Percentiles rank a stretch among this genome's conserved stretches.
These are phyloP conservation scores for Phylloporus sp. DNA, from an alignment of 768 basidiomycete genomes.

Conservation along the genomic window DNA sequence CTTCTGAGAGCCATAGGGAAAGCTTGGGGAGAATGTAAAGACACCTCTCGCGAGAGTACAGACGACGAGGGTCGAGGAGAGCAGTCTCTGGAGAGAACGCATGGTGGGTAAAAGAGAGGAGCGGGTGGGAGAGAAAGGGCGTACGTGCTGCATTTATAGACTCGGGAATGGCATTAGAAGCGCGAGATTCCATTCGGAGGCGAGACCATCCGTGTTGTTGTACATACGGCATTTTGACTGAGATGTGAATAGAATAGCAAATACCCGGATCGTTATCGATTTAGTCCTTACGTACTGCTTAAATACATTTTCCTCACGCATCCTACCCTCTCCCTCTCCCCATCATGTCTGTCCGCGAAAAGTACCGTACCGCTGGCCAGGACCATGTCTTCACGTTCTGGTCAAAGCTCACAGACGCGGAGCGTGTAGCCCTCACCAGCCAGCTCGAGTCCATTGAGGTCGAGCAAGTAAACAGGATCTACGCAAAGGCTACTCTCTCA, in stretches of 20 bases:
- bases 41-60: slow-evolving; percentile 28
- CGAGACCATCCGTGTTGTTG: too few species aligned
- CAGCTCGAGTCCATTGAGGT: slow-evolving; percentile 85
- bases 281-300: too few species aligned
- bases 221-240: too few species aligned
- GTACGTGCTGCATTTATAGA: slow-evolving; percentile 18
- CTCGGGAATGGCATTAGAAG: not conserved
- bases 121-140: not conserved
- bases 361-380: slow-evolving; percentile 80
- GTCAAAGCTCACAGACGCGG: slow-evolving; percentile 59
- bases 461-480: slow-evolving; percentile 88
- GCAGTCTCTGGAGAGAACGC: slow-evolving; percentile 21
- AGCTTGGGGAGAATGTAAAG: slow-evolving; percentile 45
- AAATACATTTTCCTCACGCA: too few species aligned
- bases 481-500: slow-evolving; percentile 65
- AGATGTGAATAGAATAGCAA: too few species aligned
- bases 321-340: not conserved
- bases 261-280: too few species aligned
- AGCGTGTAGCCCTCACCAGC: slow-evolving; percentile 57
- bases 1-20: slow-evolving; percentile 69
- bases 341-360: slow-evolving; percentile 56
- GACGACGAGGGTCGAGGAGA: slow-evolving; percentile 21
- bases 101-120: slow-evolving; percentile 58
- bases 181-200: not conserved
- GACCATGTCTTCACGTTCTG: slow-evolving; percentile 89